These are phyloP conservation scores for Kluyveromyces sp. DNA, from an alignment of 1,139 yeast genomes.

Conservation along the genomic window DNA sequence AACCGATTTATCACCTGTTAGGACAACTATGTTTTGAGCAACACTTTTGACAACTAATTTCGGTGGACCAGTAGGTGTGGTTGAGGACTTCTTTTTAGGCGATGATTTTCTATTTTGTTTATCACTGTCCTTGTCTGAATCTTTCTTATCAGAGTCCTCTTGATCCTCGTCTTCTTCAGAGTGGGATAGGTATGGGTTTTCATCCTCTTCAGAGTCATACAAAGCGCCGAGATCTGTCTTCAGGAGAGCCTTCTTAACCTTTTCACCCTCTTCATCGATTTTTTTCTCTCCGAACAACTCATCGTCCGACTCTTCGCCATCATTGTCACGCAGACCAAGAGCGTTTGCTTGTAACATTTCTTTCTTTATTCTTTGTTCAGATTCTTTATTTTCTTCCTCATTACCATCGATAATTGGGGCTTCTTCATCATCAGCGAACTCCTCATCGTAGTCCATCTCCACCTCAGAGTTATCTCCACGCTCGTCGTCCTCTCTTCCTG, in stretches of 20 bases:
- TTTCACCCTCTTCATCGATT: conserved; percentile 87
- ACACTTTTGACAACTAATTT: conserved; percentile 43
- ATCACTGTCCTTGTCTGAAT: conserved; percentile 34
- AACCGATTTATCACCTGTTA: conserved; percentile 57
- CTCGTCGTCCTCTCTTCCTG: conserved; percentile 34
- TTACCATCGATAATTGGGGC: conserved; percentile 97
- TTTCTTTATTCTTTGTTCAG: conserved; percentile 78
- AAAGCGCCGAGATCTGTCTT: conserved; percentile 84
- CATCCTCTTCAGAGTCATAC: conserved; percentile 83
- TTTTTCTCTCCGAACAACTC: conserved; percentile 64
- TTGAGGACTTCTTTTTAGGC: conserved; percentile 23
- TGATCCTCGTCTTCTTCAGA: conserved; percentile 61
- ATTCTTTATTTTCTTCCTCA: conserved; percentile 88
- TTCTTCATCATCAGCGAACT: conserved; percentile 97
- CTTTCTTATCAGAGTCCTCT: conserved; percentile 42
- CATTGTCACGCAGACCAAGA: conserved; percentile 56
- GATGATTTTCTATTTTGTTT: conserved; percentile 22
- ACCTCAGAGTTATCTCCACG: conserved; percentile 71
- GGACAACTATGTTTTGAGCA: conserved; percentile 59
- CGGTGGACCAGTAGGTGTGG: conserved; percentile 21
- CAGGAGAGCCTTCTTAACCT: conserved; percentile 73
- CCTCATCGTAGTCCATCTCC: conserved; percentile 91
- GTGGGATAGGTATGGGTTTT: conserved; percentile 72
- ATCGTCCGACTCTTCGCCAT: conserved; percentile 44
- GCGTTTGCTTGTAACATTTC: conserved; percentile 86